These are phyloP conservation scores for Desmodesmus armatus DNA, from an alignment of 139 green algal species.

Conservation along the genomic window DNA sequence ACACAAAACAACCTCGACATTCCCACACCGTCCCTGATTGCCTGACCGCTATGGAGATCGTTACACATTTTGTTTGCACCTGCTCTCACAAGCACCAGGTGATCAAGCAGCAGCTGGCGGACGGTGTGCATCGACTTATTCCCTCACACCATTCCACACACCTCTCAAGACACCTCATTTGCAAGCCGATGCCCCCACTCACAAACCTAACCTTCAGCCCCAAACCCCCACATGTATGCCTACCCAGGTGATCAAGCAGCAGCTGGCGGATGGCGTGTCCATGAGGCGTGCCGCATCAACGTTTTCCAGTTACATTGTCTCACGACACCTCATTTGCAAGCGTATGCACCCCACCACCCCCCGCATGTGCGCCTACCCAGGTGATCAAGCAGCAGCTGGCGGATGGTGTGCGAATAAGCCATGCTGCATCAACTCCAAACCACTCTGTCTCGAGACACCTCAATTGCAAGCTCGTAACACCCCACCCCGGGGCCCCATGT, in stretches of 20 bases:
- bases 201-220: too few species aligned
- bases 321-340: too few species aligned
- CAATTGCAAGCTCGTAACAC: neutral
- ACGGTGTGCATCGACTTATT: too few species aligned
- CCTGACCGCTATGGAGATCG: too few species aligned
- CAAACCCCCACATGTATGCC: neutral
- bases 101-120: constrained; percentile 95
- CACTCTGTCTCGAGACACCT: neutral
- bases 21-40: too few species aligned
- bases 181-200: too few species aligned
- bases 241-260: constrained; percentile 88
- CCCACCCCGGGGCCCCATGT: neutral
- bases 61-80: too few species aligned
- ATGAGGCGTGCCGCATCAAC: constrained; percentile 67
- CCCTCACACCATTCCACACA: too few species aligned
- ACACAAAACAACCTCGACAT: too few species aligned
- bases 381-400: constrained; percentile 95
- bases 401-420: constrained; percentile 83
- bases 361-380: constrained; percentile 32
- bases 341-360: too few species aligned
- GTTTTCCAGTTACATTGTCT: neutral
- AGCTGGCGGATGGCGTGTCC: constrained; percentile 90
- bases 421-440: constrained; percentile 52
- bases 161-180: too few species aligned
- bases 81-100: too few species aligned